These are phyloP conservation scores for Sporothrix phasma DNA, from an alignment of 2,329 filamentous ascomycete genomes.

Conservation along the genomic window DNA sequence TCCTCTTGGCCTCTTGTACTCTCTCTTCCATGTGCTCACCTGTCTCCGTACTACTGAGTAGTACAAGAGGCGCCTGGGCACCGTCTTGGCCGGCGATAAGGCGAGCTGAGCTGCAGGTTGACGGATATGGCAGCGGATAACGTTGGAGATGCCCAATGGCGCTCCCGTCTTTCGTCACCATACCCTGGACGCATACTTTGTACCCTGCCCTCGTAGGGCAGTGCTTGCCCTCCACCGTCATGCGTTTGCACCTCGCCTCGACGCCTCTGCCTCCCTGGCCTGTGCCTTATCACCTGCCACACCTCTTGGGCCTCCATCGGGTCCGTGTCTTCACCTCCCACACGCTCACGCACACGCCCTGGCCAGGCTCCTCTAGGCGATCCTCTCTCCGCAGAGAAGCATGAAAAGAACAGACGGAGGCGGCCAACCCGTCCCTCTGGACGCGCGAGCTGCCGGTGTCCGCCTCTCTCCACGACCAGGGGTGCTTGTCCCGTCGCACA, in stretches of 20 bases:
- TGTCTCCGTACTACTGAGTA: not conserved
- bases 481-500: no score
- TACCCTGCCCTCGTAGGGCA: no score
- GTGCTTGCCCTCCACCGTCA: no score
- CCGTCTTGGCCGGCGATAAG: not conserved
- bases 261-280: no score
- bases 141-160: not conserved
- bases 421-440: constrained; percentile 1
- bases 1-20: not conserved
- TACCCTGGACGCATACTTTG: not conserved
- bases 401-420: not conserved
- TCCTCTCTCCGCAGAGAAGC: no score
- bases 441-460: not conserved
- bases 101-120: not conserved
- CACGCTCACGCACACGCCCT: not conserved
- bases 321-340: not conserved
- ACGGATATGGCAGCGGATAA: not conserved
- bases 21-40: not conserved
- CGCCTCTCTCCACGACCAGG: constrained; percentile 1
- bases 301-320: no score
- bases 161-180: not conserved
- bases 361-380: no score
- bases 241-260: no score
- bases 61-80: not conserved
- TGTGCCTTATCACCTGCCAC: no score